Evolutionary conservation across 768 basidiomycete genomes (phyloP), one percentile per base, ranked within the genome.

Genomic region (Boletus barrowsii): DNA sequence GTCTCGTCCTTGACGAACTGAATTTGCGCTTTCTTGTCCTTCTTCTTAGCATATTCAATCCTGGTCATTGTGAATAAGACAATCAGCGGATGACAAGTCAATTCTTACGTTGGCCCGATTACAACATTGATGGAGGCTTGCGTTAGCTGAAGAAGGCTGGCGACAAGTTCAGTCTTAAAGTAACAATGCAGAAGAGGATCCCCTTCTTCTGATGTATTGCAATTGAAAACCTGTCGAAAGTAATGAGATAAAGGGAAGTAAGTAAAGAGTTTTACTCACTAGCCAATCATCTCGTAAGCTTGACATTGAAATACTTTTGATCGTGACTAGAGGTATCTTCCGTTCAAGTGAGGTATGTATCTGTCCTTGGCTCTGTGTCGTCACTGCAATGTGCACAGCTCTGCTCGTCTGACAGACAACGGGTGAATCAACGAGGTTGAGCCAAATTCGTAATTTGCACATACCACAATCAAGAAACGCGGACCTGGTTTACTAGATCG

Each of bases 261-360:
- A 13, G 13, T 4, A 48, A 52, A 24, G 24, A 15, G 30, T 24
- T 13, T 22, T 4, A 66, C 82, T 56, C 72, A 93, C 94, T 73
- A 98, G 79, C 90, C 95, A 99, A 67, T 98, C 97, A 60, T 99
- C 97, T 46, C 91, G 79, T 24, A 98, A 73, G 70, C 79, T 93
- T 11, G 96, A 94, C 82, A 98, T 79, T 1, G 83, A 83, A 48
- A 99, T 83, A 53, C 82, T 84, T 68, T 86, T 87, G 69, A 98
- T 96, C 7, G 90, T 93, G 10, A 90, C 79, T 13, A 99, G 74
- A 22, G 90, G 86, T 49, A 98, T 87, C 75, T 93, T 98, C 57
- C 96, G 82, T 56, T 99, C 95, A 44, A 93, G 68, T 29, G 74
- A 72, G 6, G 76, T 86, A 32, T 78, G 73, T 1, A 75, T 68